Conservation (phyloP, 805 yeast species). For the Blastobotrys terrestris region DNA sequence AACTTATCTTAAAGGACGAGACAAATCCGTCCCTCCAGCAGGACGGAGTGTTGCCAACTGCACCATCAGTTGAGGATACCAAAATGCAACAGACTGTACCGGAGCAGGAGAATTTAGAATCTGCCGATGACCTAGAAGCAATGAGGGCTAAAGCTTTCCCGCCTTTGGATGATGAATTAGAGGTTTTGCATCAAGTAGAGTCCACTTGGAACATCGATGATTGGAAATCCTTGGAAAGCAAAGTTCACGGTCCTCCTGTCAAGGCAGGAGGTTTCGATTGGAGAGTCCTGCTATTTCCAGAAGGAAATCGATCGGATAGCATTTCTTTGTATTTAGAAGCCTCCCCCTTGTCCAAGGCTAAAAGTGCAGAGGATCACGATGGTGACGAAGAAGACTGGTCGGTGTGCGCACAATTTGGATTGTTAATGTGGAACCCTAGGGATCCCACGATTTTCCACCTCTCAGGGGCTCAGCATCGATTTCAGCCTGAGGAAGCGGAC, state of each 20-base stretch:
- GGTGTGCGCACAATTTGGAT: constrained; percentile 85
- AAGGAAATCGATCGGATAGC: constrained; percentile 54
- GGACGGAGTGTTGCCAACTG: not conserved
- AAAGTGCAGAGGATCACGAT: constrained; percentile 1
- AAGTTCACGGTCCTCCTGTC: constrained; percentile 29
- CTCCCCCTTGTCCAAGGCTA: constrained; percentile 27
- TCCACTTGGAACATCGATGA: constrained; percentile 33
- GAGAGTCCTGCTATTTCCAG: constrained; percentile 69
- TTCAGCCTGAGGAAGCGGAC: constrained; percentile 68
- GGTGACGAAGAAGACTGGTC: constrained; percentile 50
- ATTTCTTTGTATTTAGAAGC: constrained; percentile 81
- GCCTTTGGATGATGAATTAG: constrained; percentile 24
- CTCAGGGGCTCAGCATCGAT: constrained; percentile 72
- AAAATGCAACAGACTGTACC: not conserved
- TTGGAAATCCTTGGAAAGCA: constrained; percentile 30
- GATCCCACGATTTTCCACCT: constrained; percentile 55
- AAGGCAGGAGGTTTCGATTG: constrained; percentile 28
- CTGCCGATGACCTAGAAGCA: constrained; percentile 10
- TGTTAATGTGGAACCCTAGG: constrained; percentile 76
- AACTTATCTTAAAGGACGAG: not conserved
- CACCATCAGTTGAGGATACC: not conserved
- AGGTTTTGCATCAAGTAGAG: constrained; percentile 18
- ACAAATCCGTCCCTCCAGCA: not conserved
- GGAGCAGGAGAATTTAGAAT: not conserved
- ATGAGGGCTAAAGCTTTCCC: constrained; percentile 14